Evolutionary conservation across 2,329 filamentous ascomycete genomes (phyloP).

Genomic region (Endoconidiophora polonica): DNA sequence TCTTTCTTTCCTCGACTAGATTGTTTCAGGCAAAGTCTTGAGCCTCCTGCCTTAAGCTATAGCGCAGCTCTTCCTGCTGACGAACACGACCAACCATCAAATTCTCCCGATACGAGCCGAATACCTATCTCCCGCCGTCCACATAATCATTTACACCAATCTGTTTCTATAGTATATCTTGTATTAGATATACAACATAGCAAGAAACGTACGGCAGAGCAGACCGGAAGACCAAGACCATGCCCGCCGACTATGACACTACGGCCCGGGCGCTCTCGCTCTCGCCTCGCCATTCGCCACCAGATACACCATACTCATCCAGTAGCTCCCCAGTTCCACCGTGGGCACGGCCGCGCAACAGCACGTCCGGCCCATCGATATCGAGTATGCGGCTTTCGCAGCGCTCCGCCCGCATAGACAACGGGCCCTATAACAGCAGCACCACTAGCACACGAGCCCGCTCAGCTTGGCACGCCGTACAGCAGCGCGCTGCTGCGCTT

Average conservation of each 20-base stretch:
- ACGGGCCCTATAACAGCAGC: conserved; percentile 22
- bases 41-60: neutral
- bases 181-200: neutral
- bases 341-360: conserved; percentile 21
- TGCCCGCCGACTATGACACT: conserved; percentile 36
- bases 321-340: conserved; percentile 18
- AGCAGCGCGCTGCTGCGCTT: conserved; percentile 28
- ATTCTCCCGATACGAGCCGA: neutral
- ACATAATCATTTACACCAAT: neutral
- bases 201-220: neutral
- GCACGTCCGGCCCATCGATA: conserved; percentile 20
- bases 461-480: conserved; percentile 18
- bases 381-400: conserved; percentile 14
- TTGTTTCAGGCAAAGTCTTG: neutral
- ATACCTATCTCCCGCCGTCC: neutral
- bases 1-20: neutral
- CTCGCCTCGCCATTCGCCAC: conserved; percentile 19
- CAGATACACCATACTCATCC: conserved; percentile 18
- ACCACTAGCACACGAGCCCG: neutral
- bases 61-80: too few species aligned
- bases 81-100: too few species aligned
- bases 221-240: conserved; percentile 16
- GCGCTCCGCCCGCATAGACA: conserved; percentile 25
- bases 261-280: conserved; percentile 33
- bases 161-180: neutral